These are phyloP conservation scores for Zelonia costaricensis DNA, from an alignment of 208 protist species.

Conservation along the genomic window DNA sequence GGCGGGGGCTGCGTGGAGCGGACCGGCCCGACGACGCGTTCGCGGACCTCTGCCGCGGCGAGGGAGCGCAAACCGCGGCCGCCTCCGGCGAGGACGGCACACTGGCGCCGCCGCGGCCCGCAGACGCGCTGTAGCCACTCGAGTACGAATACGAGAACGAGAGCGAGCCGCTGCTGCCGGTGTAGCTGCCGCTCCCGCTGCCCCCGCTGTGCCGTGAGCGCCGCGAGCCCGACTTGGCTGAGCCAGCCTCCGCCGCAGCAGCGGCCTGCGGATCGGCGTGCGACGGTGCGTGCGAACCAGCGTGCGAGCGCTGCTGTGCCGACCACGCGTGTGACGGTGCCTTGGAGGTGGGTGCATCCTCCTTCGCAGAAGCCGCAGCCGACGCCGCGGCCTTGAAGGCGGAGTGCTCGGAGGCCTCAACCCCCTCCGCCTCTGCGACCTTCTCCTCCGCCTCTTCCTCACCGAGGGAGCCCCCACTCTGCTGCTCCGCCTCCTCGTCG, in stretches of 20 bases:
- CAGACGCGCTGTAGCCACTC: background rate
- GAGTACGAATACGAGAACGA: constrained; percentile 30
- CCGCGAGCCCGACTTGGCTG: background rate
- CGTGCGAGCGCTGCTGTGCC: no score
- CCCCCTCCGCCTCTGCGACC: background rate
- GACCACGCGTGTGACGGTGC: no score
- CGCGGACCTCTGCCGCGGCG: constrained; percentile 1
- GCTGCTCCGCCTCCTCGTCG: background rate
- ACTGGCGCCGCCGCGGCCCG: background rate
- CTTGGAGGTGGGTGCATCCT: no score
- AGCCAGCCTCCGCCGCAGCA: background rate
- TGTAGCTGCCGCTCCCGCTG: constrained; percentile 14
- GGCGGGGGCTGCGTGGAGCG: background rate
- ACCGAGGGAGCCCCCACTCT: background rate
- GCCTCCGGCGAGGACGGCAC: background rate
- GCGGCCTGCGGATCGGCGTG: background rate
- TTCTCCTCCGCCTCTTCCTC: background rate
- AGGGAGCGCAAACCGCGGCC: background rate
- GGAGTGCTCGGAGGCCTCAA: background rate
- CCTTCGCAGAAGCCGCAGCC: background rate
- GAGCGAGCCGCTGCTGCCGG: constrained; percentile 17
- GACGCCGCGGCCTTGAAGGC: background rate
- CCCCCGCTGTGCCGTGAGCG: background rate
- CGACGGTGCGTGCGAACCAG: no score
- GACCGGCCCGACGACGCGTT: background rate